Evolutionary conservation across 768 basidiomycete genomes (phyloP).

Genomic region (Collybiopsis luxurians): DNA sequence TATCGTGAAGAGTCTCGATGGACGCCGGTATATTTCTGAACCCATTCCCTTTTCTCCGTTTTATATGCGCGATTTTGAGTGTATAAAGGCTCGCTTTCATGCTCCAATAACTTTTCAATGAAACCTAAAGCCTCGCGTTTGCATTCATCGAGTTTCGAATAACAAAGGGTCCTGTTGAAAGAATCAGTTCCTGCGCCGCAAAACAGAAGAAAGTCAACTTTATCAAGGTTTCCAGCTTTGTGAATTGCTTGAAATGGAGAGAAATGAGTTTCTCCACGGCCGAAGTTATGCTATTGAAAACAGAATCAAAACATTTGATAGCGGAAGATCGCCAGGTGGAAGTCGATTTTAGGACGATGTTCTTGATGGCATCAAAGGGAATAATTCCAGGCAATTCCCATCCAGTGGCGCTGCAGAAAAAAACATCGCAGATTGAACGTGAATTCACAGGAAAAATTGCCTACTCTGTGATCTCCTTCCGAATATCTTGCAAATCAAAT

Average conservation of each 20-base stretch:
- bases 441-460: neutral
- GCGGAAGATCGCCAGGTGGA: constrained; percentile 26
- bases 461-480: constrained; percentile 31
- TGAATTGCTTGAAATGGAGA: constrained; percentile 29
- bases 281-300: constrained; percentile 9
- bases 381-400: constrained; percentile 36
- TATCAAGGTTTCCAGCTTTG: constrained; percentile 22
- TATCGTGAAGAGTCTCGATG: neutral
- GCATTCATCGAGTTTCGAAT: constrained; percentile 10
- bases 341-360: constrained; percentile 24
- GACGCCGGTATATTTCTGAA: constrained; percentile 14
- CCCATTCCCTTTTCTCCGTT: constrained; percentile 21
- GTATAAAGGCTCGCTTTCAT: constrained; percentile 38
- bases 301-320: constrained; percentile 26
- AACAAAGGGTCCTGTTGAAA: neutral
- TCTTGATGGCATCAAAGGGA: constrained; percentile 32
- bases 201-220: constrained; percentile 11
- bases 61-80: constrained; percentile 31
- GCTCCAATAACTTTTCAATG: constrained; percentile 29
- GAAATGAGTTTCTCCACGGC: constrained; percentile 19
- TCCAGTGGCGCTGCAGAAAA: constrained; percentile 27
- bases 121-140: constrained; percentile 18
- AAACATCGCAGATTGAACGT: neutral
- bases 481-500: constrained; percentile 23
- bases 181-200: neutral